Evolutionary conservation across 148 eudicot species (phyloP), one percentile per base, ranked within the genome.

Genomic region (Bassia scoparia): DNA sequence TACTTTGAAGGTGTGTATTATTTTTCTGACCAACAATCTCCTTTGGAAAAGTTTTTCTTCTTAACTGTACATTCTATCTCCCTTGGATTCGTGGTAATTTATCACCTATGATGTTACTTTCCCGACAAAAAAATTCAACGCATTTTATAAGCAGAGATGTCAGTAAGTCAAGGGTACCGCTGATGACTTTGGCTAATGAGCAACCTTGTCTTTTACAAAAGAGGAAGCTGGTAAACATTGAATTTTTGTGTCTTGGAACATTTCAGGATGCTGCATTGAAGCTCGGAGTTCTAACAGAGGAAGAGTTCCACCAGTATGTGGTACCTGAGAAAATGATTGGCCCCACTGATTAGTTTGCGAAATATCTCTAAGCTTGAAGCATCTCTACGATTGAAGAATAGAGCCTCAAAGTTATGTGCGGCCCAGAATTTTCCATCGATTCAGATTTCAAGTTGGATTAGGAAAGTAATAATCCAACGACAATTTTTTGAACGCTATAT

Each of bases 291-390:
- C 91, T 95, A 9, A 88, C 84, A 38, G 83, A 85, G 72, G 98
- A 91, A 82, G 98, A 91, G 81, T 95, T 95, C 26, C 94, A 89
- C 73, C 59, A 80, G 29, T 81, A 88, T 59, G 97, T 95, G 46
- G 89, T 95, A 68, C 98, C 97, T 0, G 89, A 90, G 74, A 91
- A 89, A 71, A 95, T 95, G 98, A 95, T 95, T 71, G 97, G 97
- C 77, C 98, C 98, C n/a, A 71, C 90, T 3, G 92, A 86, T 58
- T 90, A 75, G 80, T 34, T 8, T 20, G 18, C 4, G 13, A 23
- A 8, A 54, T 7, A 20, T 5, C 17, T 53, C n/a, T 31, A 60
- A 30, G 34, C 62, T 41, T n/a, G 69, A 16, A 43, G 31, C 52
- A 46, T 55, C 44, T 55, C 49, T 44, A 74, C 37, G 43, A 68